Evolutionary conservation across 2,329 filamentous ascomycete genomes (phyloP).

Genomic region (Canariomyces notabilis): DNA sequence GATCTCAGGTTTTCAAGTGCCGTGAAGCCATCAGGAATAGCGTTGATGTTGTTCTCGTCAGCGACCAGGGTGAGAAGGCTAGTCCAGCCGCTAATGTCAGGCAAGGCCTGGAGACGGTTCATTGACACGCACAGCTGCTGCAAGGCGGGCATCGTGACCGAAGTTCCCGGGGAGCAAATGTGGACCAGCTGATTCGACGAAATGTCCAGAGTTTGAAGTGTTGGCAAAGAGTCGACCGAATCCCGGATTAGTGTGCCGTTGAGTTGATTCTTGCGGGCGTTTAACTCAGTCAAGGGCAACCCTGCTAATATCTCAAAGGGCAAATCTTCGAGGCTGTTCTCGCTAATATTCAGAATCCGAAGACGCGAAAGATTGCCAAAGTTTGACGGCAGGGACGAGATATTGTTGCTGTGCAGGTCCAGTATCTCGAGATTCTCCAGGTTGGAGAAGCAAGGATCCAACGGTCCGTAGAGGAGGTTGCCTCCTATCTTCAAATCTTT

Average conservation of each 20-base stretch:
- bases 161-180: constrained; percentile 39
- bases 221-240: constrained; percentile 51
- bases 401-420: constrained; percentile 74
- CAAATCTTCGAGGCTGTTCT: constrained; percentile 69
- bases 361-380: constrained; percentile 64
- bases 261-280: constrained; percentile 73
- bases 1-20: constrained; percentile 63
- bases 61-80: constrained; percentile 68
- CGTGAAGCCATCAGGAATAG: constrained; percentile 72
- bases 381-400: constrained; percentile 64
- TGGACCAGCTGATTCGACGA: constrained; percentile 68
- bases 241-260: constrained; percentile 65
- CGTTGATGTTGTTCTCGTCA: constrained; percentile 74
- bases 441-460: constrained; percentile 58
- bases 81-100: constrained; percentile 69
- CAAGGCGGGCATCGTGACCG: constrained; percentile 63
- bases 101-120: constrained; percentile 71
- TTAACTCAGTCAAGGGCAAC: constrained; percentile 68
- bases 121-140: constrained; percentile 71
- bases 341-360: constrained; percentile 70
- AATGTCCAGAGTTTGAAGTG: constrained; percentile 71
- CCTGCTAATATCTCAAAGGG: constrained; percentile 64
- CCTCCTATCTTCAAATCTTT: constrained; percentile 77
- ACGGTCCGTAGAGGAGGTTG: constrained; percentile 65
- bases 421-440: constrained; percentile 70